Evolutionary conservation across 2,329 filamentous ascomycete species (phyloP).

Genomic region (Xylariales sp.): DNA sequence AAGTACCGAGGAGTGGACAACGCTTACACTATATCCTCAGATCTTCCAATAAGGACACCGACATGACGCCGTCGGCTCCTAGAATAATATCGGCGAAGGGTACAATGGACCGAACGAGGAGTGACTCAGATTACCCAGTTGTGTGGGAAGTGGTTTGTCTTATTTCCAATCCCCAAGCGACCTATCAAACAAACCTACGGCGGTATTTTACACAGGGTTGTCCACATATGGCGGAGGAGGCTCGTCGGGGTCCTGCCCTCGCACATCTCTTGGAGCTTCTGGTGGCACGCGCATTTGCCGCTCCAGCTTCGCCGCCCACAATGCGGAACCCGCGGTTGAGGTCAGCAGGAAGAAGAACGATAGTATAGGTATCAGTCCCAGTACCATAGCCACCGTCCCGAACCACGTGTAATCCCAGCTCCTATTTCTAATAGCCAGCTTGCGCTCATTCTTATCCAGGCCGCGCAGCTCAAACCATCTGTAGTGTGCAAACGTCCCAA

Average conservation of each 20-base stretch:
- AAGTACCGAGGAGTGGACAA: neutral
- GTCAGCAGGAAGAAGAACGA: conserved; percentile 97
- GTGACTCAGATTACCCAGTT: neutral
- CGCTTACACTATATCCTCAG: neutral
- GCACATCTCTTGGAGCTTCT: conserved; percentile 29
- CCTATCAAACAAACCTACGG: neutral
- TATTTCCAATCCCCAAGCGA: neutral
- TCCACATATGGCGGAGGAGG: conserved; percentile 55
- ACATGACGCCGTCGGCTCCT: neutral
- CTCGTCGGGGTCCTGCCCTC: conserved; percentile 46
- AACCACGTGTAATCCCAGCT: conserved; percentile 94
- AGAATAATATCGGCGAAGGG: neutral
- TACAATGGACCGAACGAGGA: neutral
- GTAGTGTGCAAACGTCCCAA: conserved; percentile 90
- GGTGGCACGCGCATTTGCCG: conserved; percentile 55
- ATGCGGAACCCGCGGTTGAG: conserved; percentile 82
- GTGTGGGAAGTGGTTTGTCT: conserved; percentile 2
- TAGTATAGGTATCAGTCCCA: conserved; percentile 88
- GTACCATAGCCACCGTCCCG: conserved; percentile 82
- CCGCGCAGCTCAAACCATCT: conserved; percentile 87
- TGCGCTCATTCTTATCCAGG: conserved; percentile 78
- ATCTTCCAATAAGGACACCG: neutral
- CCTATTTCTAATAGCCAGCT: conserved; percentile 73
- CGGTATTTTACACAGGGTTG: conserved; percentile 48
- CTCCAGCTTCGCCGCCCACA: conserved; percentile 88